Evolutionary conservation across 768 basidiomycete genomes (phyloP).

Genomic region (Lactarius evosmus): DNA sequence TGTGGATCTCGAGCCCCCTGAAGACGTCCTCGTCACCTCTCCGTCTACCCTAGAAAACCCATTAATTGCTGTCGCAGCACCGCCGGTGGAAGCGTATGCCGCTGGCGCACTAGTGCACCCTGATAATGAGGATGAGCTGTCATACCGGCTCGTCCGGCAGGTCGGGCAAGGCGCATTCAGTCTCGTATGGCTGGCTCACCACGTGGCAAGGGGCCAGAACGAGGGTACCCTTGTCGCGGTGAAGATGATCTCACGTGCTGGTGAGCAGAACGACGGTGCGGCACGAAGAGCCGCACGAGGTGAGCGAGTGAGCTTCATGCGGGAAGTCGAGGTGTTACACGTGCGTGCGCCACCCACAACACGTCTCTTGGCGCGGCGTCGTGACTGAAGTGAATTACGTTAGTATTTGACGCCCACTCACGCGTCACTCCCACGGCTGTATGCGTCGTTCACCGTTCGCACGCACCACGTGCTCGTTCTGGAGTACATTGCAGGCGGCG

Average conservation of each 20-base stretch:
- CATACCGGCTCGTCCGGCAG: conserved; percentile 48
- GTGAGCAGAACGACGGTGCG: background rate
- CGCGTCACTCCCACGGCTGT: conserved; percentile 67
- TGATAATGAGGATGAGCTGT: conserved; percentile 12
- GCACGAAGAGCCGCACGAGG: conserved; percentile 14
- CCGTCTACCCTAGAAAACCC: background rate
- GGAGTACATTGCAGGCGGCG: conserved; percentile 73
- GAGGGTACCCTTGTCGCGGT: conserved; percentile 30
- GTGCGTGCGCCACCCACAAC: conserved; percentile 7
- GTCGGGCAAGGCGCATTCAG: conserved; percentile 76
- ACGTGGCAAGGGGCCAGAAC: conserved; percentile 36
- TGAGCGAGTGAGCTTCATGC: conserved; percentile 25
- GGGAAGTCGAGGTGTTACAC: conserved; percentile 26
- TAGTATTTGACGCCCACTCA: conserved; percentile 75
- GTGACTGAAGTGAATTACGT: background rate
- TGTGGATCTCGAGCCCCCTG: conserved; percentile 19
- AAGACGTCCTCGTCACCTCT: conserved; percentile 14
- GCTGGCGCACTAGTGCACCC: conserved; percentile 20
- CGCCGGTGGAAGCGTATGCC: background rate
- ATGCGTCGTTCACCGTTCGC: conserved; percentile 60
- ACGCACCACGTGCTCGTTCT: conserved; percentile 77
- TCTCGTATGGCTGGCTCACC: conserved; percentile 68
- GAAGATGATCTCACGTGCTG: conserved; percentile 29
- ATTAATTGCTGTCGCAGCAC: background rate
- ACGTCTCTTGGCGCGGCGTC: background rate